These are phyloP conservation scores for Triadica sebifera DNA, from an alignment of 345 rosid genomes.

Conservation along the genomic window DNA sequence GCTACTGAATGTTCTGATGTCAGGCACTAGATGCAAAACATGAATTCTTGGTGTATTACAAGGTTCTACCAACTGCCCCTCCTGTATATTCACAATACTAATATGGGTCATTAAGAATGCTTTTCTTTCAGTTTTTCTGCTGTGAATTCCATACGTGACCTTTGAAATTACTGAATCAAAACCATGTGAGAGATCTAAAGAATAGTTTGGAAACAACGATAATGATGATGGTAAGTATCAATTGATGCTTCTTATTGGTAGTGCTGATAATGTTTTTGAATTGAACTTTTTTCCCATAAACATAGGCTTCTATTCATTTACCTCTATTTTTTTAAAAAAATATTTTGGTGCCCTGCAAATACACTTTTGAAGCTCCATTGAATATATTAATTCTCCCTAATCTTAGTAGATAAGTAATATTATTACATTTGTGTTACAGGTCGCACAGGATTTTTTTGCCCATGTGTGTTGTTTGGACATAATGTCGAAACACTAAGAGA, in stretches of 20 bases:
- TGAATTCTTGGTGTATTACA: not conserved
- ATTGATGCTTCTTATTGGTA: too few relatives aligned
- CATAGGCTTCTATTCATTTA: not conserved
- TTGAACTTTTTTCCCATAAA: not conserved
- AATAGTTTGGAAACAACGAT: too few relatives aligned
- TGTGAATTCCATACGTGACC: too few relatives aligned
- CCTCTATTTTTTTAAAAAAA: not conserved
- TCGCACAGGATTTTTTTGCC: slow-evolving; percentile 71
- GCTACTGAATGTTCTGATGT: not conserved
- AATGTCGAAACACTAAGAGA: slow-evolving; percentile 70
- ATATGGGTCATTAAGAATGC: too few relatives aligned
- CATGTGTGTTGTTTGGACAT: slow-evolving; percentile 74
- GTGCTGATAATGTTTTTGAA: not conserved
- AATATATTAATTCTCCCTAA: not conserved
- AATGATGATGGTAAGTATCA: too few relatives aligned
- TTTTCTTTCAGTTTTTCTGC: too few relatives aligned
- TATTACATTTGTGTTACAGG: slow-evolving; percentile 41
- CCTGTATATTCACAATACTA: too few relatives aligned
- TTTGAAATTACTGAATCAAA: too few relatives aligned
- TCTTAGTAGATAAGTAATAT: not conserved
- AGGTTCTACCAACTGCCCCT: too few relatives aligned
- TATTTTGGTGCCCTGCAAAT: not conserved
- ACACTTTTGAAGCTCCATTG: not conserved
- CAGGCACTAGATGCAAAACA: not conserved
- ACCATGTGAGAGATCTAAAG: too few relatives aligned